These are phyloP conservation scores for Colletotrichum melonis DNA, from an alignment of 2,329 filamentous ascomycete genomes.

Conservation along the genomic window DNA sequence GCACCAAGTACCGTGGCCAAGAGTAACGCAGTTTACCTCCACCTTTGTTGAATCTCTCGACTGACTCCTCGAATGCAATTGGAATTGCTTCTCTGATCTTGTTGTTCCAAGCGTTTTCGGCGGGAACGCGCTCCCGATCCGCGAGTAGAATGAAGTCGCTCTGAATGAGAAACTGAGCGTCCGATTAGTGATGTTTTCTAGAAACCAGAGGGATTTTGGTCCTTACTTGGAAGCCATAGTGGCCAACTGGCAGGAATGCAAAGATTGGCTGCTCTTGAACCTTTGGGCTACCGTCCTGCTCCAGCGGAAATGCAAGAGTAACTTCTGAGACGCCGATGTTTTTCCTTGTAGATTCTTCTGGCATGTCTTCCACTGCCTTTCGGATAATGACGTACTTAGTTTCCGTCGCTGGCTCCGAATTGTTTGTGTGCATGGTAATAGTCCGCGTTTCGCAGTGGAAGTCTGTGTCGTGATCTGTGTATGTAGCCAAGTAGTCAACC, in stretches of 20 bases:
- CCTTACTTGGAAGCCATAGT: slow-evolving; percentile 13
- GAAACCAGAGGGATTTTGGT: too few species aligned
- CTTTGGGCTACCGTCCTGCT: background rate
- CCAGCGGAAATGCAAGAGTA: slow-evolving; percentile 40
- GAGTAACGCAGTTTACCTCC: background rate
- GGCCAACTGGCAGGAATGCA: slow-evolving; percentile 39
- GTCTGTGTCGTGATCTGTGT: background rate
- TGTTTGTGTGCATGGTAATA: too few species aligned
- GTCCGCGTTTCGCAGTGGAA: too few species aligned
- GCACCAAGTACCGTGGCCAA: background rate
- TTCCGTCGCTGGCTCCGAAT: too few species aligned
- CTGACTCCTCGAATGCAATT: slow-evolving; percentile 7
- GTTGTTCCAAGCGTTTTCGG: slow-evolving; percentile 30
- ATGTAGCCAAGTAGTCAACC: background rate
- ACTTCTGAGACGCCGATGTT: slow-evolving; percentile 2
- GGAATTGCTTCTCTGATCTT: slow-evolving; percentile 16
- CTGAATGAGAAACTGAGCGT: slow-evolving; percentile 42
- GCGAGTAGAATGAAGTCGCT: slow-evolving; percentile 42
- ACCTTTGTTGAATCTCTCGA: slow-evolving; percentile 11
- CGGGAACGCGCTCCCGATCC: slow-evolving; percentile 39
- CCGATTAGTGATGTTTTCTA: slow-evolving; percentile 6
- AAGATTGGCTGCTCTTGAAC: slow-evolving; percentile 34
- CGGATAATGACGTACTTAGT: background rate
- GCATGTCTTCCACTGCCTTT: background rate
- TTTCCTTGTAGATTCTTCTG: background rate